These are phyloP conservation scores for Microcera coccophila DNA, from an alignment of 2,329 filamentous ascomycete genomes.

Conservation along the genomic window DNA sequence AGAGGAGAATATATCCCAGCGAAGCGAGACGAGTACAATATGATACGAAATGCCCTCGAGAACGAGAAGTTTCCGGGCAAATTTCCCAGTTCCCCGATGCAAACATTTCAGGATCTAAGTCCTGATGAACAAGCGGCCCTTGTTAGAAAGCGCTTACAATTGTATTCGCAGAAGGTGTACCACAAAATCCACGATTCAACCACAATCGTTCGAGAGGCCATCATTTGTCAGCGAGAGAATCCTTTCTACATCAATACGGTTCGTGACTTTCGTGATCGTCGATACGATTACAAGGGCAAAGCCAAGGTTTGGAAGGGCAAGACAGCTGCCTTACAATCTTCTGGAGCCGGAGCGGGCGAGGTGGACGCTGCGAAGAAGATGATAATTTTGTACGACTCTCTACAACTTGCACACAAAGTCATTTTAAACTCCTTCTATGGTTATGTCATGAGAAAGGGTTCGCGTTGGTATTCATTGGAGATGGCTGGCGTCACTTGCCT, in stretches of 20 bases:
- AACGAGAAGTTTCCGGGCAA: slow-evolving; percentile 90
- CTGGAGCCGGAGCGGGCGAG: slow-evolving; percentile 70
- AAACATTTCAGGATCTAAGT: slow-evolving; percentile 76
- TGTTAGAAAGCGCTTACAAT: slow-evolving; percentile 80
- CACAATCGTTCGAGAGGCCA: slow-evolving; percentile 89
- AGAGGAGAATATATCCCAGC: slow-evolving; percentile 94
- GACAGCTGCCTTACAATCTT: slow-evolving; percentile 77
- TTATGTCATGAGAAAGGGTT: slow-evolving; percentile 99
- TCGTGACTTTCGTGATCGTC: slow-evolving; percentile 89
- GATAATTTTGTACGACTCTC: slow-evolving; percentile 91
- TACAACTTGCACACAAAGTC: slow-evolving; percentile 97
- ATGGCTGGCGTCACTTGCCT: slow-evolving; percentile 98
- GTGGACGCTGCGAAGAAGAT: slow-evolving; percentile 97
- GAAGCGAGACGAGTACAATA: slow-evolving; percentile 98
- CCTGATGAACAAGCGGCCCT: slow-evolving; percentile 77
- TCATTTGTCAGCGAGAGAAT: slow-evolving; percentile 97
- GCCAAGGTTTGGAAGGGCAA: slow-evolving; percentile 99
- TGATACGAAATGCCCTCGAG: slow-evolving; percentile 88
- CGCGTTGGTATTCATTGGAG: slow-evolving; percentile 97
- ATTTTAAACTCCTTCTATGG: slow-evolving; percentile 99
- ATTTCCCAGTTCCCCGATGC: slow-evolving; percentile 62
- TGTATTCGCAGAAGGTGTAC: slow-evolving; percentile 98
- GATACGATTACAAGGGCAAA: slow-evolving; percentile 97
- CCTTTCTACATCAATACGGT: slow-evolving; percentile 98
- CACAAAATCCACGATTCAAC: slow-evolving; percentile 97